Evolutionary conservation across 228 moss, liverwort and hornwort species (phyloP), one percentile per base, ranked within the genome.

Genomic region (Sphagnum magellanicum): DNA sequence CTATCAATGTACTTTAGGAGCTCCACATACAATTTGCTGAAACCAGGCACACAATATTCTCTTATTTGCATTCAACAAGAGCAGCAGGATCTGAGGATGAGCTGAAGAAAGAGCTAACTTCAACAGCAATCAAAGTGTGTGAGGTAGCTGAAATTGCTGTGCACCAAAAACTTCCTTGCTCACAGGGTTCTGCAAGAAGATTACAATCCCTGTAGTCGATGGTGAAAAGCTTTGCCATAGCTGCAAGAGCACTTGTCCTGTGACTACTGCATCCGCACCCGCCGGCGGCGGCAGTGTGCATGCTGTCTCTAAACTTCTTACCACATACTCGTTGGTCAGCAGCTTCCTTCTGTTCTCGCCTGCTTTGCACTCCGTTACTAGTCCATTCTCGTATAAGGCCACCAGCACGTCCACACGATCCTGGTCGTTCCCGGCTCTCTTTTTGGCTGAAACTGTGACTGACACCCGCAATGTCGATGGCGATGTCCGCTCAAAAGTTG

Each of bases 291-390:
- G 9, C 12, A 12, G 55, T 55, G 55, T 55, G 55, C 9, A 8
- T 55, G 55, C 9, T 12, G 12, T 32, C 32, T 32, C 32, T 55
- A 55, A 55, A 12, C 55, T 55, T 8, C 55, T 12, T 12, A 55
- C 55, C 55, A 8, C 55, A 55, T 55, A 55, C 8, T 55, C 55
- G 8, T 55, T 12, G 1, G 55, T 55, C 55, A 55, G 55, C 55
- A 83, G 72, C 51, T 84, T 83, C 50, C 96, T 93, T 73, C 75
- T 84, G 69, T 97, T 97, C 74, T 91, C 93, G 65, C 96, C 96
- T 73, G 91, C 89, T 60, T 50, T 79, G 74, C 92, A 92, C 51
- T 93, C 75, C 8, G 96, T 93, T 49, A 92, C 93, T 62, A 82
- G 83, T 48, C 93, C 89, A 60, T 90, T 91, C 80, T 97, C 91